phyloP scores from a whole-genome alignment of 495 filamentous ascomycete genomes.

The Penicillium egyptiacum region DNA sequence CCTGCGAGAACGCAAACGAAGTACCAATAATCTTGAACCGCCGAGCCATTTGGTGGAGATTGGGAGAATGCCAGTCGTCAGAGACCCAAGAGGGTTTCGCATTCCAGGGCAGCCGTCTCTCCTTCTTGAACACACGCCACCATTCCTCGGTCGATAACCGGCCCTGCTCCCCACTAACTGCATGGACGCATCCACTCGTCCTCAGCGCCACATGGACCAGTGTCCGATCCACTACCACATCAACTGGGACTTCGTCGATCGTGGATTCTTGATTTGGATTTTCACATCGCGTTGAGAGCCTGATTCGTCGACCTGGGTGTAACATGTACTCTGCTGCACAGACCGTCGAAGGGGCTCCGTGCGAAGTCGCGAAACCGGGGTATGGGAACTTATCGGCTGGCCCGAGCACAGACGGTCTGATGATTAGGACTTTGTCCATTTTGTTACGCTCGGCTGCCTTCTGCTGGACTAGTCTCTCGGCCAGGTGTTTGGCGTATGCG shows the following conservation, averaged over 20 bases:
- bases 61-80: slow-evolving; percentile 30
- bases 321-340: slow-evolving; percentile 28
- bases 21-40: slow-evolving; percentile 33
- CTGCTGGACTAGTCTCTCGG: slow-evolving; percentile 22
- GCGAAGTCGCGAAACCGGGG: slow-evolving; percentile 23
- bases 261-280: slow-evolving; percentile 28
- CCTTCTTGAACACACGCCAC: slow-evolving; percentile 29
- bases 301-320: slow-evolving; percentile 26
- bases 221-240: slow-evolving; percentile 33
- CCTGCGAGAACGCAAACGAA: slow-evolving; percentile 31
- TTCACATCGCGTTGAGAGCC: slow-evolving; percentile 15
- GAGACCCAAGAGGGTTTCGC: slow-evolving; percentile 24
- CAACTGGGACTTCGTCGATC: slow-evolving; percentile 37
- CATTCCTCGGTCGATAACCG: slow-evolving; percentile 22
- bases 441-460: slow-evolving; percentile 22
- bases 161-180: slow-evolving; percentile 28
- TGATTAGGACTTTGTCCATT: slow-evolving; percentile 27
- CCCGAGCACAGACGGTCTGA: slow-evolving; percentile 28
- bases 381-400: slow-evolving; percentile 27
- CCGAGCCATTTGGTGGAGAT: slow-evolving; percentile 27
- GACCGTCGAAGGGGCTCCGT: slow-evolving; percentile 23
- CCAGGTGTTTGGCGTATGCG: slow-evolving; percentile 28
- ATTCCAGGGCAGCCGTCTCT: slow-evolving; percentile 29
- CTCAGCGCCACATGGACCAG: slow-evolving; percentile 28
- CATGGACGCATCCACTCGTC: slow-evolving; percentile 30